Percentiles rank a stretch among this genome's conserved stretches.
Evolutionary conservation across 257 asterid genomes (phyloP).

Genomic region (Nicotiana paniculata): DNA sequence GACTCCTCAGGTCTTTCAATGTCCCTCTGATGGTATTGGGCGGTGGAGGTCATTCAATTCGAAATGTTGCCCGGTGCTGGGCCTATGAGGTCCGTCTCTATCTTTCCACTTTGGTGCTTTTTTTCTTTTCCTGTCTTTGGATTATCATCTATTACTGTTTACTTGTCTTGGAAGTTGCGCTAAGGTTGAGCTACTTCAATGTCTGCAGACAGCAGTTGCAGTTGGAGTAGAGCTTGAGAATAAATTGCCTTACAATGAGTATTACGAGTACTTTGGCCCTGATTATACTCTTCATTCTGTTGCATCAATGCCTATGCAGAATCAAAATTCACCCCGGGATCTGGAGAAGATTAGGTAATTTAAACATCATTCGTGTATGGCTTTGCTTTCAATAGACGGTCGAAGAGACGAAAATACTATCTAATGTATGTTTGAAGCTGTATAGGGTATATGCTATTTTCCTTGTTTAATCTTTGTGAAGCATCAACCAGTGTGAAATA

Average conservation of each 20-base stretch:
- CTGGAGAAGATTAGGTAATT: constrained; percentile 26
- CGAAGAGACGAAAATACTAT: not conserved
- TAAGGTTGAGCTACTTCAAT: not conserved
- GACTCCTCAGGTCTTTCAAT: constrained; percentile 44
- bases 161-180: not conserved
- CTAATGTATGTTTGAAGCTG: not conserved
- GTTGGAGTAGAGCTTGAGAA: constrained; percentile 41
- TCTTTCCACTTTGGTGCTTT: not conserved
- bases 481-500: not conserved
- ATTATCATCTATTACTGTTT: not conserved
- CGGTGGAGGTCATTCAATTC: constrained; percentile 55
- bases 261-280: constrained; percentile 43
- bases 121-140: not conserved
- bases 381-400: not conserved
- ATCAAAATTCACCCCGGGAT: constrained; percentile 26
- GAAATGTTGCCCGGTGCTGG: constrained; percentile 59
- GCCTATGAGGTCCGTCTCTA: constrained; percentile 38
- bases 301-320: constrained; percentile 44
- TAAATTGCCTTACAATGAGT: constrained; percentile 35
- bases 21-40: constrained; percentile 51
- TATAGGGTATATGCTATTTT: not conserved
- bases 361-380: not conserved
- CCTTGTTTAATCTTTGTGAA: not conserved
- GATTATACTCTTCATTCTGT: constrained; percentile 40
- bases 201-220: constrained; percentile 45